Conservation (phyloP, 768 basidiomycete genomes). For the Phylloporus scabripes region DNA sequence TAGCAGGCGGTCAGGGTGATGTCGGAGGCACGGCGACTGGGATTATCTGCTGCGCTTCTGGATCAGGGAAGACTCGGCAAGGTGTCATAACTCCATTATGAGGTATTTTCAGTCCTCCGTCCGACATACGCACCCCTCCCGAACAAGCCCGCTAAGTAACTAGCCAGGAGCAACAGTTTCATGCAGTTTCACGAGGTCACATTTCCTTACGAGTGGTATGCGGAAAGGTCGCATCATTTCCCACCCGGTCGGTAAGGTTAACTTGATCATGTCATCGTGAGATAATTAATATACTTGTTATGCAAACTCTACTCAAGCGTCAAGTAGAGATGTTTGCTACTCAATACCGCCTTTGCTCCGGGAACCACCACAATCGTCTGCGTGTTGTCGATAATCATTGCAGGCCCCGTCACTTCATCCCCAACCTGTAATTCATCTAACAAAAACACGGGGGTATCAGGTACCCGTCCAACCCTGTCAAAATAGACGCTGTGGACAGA, state of each 20-base stretch:
- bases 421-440: constrained; percentile 63
- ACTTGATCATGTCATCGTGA: neutral
- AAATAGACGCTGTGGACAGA: constrained; percentile 71
- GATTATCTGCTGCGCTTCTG: constrained; percentile 2
- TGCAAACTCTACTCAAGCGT: constrained; percentile 32
- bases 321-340: constrained; percentile 63
- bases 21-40: constrained; percentile 1
- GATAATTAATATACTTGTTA: constrained; percentile 1
- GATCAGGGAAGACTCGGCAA: constrained; percentile 15
- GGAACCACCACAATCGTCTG: constrained; percentile 92
- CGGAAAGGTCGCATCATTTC: neutral
- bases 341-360: constrained; percentile 57
- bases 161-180: neutral
- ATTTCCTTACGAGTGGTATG: neutral
- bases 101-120: neutral
- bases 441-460: constrained; percentile 75
- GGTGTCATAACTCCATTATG: constrained; percentile 6
- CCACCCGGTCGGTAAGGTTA: neutral
- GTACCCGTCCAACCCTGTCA: constrained; percentile 68
- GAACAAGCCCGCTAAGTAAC: too few relatives aligned
- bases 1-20: constrained; percentile 6
- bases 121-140: neutral
- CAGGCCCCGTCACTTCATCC: constrained; percentile 74
- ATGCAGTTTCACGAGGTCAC: neutral
- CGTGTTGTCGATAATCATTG: constrained; percentile 92